phyloP scores from a whole-genome alignment of 345 rosid genomes.

The Dipteronia dyeriana region DNA sequence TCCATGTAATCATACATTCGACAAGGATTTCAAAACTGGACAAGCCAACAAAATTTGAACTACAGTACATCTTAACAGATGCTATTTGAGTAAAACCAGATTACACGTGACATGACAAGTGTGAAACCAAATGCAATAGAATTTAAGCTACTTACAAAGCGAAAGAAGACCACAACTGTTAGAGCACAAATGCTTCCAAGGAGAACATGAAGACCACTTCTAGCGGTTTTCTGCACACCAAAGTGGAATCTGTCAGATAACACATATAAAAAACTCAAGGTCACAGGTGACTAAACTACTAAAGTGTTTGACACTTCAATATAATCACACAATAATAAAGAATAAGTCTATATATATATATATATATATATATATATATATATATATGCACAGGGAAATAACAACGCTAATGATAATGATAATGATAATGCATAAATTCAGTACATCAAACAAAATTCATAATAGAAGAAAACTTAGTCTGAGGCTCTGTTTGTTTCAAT shows the following conservation, averaged over 20 bases:
- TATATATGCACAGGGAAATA: not conserved
- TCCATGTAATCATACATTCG: not conserved
- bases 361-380: not conserved
- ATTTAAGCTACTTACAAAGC: constrained; percentile 66
- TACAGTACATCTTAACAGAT: not conserved
- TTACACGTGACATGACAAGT: not conserved
- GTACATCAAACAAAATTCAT: not conserved
- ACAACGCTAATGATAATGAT: not conserved
- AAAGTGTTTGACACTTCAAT: not conserved
- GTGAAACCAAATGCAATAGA: constrained; percentile 8
- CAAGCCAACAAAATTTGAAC: not conserved
- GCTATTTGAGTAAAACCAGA: not conserved
- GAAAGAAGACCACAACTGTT: constrained; percentile 85
- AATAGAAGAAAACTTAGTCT: not conserved
- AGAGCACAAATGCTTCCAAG: constrained; percentile 90
- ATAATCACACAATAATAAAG: not conserved
- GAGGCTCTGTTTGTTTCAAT: not conserved
- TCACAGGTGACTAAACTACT: not conserved
- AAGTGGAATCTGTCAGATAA: constrained; percentile 12
- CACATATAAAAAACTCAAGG: not conserved
- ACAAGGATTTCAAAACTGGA: constrained; percentile 6
- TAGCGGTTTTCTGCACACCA: constrained; percentile 77
- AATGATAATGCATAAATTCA: not conserved
- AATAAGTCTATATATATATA: not conserved
- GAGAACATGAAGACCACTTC: constrained; percentile 89